Percentiles rank a stretch among this genome's conserved stretches.
Evolutionary conservation across 2,329 filamentous ascomycete genomes (phyloP).

Genomic region (Fusarium sp.): DNA sequence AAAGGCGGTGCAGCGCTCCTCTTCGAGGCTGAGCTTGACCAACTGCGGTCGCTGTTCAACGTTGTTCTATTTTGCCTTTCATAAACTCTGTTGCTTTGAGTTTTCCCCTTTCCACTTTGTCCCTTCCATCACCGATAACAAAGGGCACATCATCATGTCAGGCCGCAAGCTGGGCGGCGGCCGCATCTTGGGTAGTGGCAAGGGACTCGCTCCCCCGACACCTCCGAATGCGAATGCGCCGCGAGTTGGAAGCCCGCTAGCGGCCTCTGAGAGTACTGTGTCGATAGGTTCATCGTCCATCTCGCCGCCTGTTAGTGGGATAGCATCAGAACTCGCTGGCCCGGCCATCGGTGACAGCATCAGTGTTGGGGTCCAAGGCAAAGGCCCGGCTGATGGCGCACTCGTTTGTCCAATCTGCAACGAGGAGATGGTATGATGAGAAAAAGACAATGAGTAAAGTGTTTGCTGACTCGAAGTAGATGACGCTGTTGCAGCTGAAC

Average conservation of each 20-base stretch:
- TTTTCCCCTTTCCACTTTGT: background rate
- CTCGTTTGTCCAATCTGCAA: conserved; percentile 97
- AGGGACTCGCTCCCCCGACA: conserved; percentile 77
- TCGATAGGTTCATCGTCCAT: conserved; percentile 79
- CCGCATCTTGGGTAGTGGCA: conserved; percentile 88
- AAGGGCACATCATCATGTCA: conserved; percentile 69
- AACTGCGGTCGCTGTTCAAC: conserved; percentile 48
- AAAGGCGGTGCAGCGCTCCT: conserved; percentile 43
- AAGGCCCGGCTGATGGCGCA: conserved; percentile 62
- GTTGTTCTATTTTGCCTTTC: conserved; percentile 21
- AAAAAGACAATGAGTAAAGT: too few relatives aligned
- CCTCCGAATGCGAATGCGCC: conserved; percentile 54
- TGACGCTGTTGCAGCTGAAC: conserved; percentile 93
- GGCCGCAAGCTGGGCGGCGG: conserved; percentile 91
- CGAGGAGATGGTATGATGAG: conserved; percentile 88
- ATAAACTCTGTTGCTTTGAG: conserved; percentile 1
- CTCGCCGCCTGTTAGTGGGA: conserved; percentile 71
- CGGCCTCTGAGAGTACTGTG: conserved; percentile 76
- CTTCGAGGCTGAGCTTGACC: conserved; percentile 51
- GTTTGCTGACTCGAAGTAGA: conserved; percentile 58
- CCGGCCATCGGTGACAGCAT: conserved; percentile 88
- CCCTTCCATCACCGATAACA: background rate
- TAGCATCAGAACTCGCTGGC: conserved; percentile 71
- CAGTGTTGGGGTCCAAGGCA: conserved; percentile 70
- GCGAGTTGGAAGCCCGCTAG: conserved; percentile 62